These are phyloP conservation scores for Mycosarcoma mackinlayi DNA, from an alignment of 1,284 basidiomycete genomes.

Conservation along the genomic window DNA sequence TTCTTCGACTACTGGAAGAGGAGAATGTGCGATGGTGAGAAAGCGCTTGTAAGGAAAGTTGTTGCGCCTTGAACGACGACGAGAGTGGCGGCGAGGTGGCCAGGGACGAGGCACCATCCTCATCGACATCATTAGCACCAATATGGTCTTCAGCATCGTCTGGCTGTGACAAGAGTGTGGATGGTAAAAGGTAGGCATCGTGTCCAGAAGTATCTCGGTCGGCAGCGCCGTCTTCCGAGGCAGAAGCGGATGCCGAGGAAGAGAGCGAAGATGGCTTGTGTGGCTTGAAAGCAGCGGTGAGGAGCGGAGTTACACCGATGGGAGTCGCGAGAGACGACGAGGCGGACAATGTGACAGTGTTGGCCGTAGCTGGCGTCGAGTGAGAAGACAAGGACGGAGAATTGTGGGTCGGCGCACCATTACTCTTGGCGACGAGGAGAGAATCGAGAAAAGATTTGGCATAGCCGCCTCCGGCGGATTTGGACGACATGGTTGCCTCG, in stretches of 20 bases:
- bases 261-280: slow-evolving; percentile 53
- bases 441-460: slow-evolving; percentile 46
- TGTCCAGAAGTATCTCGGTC: slow-evolving; percentile 14
- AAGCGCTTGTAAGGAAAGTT: slow-evolving; percentile 46
- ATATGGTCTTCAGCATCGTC: slow-evolving; percentile 6
- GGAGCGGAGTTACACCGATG: slow-evolving; percentile 16
- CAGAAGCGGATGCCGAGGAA: slow-evolving; percentile 51
- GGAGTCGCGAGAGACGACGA: slow-evolving; percentile 21
- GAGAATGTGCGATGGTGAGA: slow-evolving; percentile 35
- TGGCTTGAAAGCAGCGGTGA: slow-evolving; percentile 44
- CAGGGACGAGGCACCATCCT: slow-evolving; percentile 29
- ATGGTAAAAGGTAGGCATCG: slow-evolving; percentile 32
- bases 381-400: slow-evolving; percentile 17
- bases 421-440: slow-evolving; percentile 26
- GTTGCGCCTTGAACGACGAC: slow-evolving; percentile 49
- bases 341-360: slow-evolving; percentile 16
- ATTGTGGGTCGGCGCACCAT: slow-evolving; percentile 8
- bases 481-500: slow-evolving; percentile 18
- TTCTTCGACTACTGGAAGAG: slow-evolving; percentile 33
- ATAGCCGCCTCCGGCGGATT: slow-evolving; percentile 19
- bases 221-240: slow-evolving; percentile 44
- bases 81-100: slow-evolving; percentile 48
- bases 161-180: slow-evolving; percentile 14
- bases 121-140: slow-evolving; percentile 5
- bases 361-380: slow-evolving; percentile 18